phyloP scores from a whole-genome alignment of 1,284 basidiomycete species.

The Tilletiopsis washingtonensis region DNA sequence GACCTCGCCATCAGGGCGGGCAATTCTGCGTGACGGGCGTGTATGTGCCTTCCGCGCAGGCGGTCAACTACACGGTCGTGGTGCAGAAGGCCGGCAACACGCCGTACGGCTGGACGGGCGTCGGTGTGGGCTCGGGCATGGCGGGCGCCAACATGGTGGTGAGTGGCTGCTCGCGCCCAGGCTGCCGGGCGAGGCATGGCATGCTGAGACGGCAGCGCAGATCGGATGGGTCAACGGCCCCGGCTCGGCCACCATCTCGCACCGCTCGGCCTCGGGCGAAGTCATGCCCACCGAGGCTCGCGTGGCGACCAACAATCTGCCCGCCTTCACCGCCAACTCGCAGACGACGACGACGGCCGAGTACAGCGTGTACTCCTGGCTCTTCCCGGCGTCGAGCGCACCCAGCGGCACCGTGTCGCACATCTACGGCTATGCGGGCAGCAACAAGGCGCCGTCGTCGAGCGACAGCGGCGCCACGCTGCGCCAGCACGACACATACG shows the following conservation, averaged over 20 bases:
- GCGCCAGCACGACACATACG: constrained; percentile 16
- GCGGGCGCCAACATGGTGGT: constrained; percentile 1
- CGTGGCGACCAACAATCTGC: neutral
- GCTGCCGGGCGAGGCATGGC: too few relatives aligned
- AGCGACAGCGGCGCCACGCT: constrained; percentile 10
- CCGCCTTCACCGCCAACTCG: neutral
- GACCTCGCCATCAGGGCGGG: too few relatives aligned
- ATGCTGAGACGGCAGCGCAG: too few relatives aligned
- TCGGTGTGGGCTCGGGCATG: constrained; percentile 1
- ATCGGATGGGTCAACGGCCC: neutral
- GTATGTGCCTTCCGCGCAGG: constrained; percentile 14
- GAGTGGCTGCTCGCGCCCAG: neutral
- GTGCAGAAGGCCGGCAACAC: neutral
- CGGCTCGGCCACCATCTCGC: neutral
- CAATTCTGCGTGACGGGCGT: constrained; percentile 21
- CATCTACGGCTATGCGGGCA: constrained; percentile 19
- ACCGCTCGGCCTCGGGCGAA: constrained; percentile 1
- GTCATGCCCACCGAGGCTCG: neutral
- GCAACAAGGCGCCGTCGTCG: constrained; percentile 14
- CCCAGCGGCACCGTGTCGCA: constrained; percentile 15
- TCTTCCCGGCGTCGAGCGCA: constrained; percentile 13
- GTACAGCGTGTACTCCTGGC: constrained; percentile 26
- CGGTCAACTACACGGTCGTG: constrained; percentile 30
- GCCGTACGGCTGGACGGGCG: constrained; percentile 1
- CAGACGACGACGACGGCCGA: constrained; percentile 44